These are phyloP conservation scores for Fusarium algeriense DNA, from an alignment of 2,329 filamentous ascomycete genomes.

Conservation along the genomic window DNA sequence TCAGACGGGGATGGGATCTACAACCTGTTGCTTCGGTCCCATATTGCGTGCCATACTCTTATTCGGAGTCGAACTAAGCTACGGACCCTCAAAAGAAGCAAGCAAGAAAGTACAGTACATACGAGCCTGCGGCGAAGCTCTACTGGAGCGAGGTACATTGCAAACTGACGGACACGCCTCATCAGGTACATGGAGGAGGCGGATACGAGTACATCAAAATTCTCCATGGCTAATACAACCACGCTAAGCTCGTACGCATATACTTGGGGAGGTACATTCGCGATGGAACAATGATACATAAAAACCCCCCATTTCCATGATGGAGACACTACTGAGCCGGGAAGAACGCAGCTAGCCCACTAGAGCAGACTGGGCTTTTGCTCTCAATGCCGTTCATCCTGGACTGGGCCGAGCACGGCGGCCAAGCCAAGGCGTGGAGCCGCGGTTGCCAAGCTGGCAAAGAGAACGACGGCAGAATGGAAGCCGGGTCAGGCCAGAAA, in stretches of 20 bases:
- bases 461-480: slow-evolving; percentile 13
- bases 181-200: slow-evolving; percentile 33
- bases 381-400: slow-evolving; percentile 32
- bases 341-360: slow-evolving; percentile 35
- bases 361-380: slow-evolving; percentile 21
- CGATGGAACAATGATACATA: slow-evolving; percentile 38
- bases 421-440: slow-evolving; percentile 28
- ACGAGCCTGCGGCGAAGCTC: slow-evolving; percentile 32
- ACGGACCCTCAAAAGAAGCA: slow-evolving; percentile 33
- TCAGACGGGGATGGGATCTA: slow-evolving; percentile 40
- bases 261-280: slow-evolving; percentile 23
- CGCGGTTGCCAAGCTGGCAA: slow-evolving; percentile 11
- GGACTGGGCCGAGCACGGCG: slow-evolving; percentile 7
- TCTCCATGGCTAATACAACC: slow-evolving; percentile 42
- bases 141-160: slow-evolving; percentile 29
- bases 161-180: slow-evolving; percentile 29
- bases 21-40: slow-evolving; percentile 33
- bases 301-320: slow-evolving; percentile 22
- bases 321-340: slow-evolving; percentile 38
- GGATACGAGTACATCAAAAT: slow-evolving; percentile 34
- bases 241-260: slow-evolving; percentile 21
- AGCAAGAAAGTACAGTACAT: slow-evolving; percentile 16
- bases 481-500: slow-evolving; percentile 23
- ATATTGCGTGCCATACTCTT: slow-evolving; percentile 29
- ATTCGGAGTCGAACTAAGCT: slow-evolving; percentile 30